Percentiles rank a stretch among this genome's conserved stretches.
These are phyloP conservation scores for Plasmodium blacklocki DNA, from an alignment of 169 alveolate species.

Conservation along the genomic window DNA sequence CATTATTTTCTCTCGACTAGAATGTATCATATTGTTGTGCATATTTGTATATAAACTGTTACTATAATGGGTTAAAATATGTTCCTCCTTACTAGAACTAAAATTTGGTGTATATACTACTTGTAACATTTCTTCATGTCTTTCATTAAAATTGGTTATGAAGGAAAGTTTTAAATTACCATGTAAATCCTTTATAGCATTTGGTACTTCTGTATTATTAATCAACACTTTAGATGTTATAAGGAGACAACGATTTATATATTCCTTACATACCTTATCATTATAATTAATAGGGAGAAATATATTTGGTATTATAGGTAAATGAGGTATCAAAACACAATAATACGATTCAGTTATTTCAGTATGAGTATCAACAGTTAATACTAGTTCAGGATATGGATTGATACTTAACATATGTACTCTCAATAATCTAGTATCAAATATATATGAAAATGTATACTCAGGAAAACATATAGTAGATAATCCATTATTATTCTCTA, in stretches of 20 bases:
- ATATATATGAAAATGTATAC: conserved; percentile 28
- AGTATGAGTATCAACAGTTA: background rate
- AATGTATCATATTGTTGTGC: conserved; percentile 3
- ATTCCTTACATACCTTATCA: conserved; percentile 54
- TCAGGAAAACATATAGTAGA: conserved; percentile 40
- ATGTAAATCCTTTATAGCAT: background rate
- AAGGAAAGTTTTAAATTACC: conserved; percentile 15
- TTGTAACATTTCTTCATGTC: conserved; percentile 69
- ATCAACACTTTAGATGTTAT: conserved; percentile 19
- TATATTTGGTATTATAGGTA: conserved; percentile 9
- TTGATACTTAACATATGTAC: conserved; percentile 47
- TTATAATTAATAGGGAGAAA: conserved; percentile 2
- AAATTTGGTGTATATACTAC: background rate
- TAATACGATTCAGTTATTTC: conserved; percentile 18
- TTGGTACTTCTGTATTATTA: background rate
- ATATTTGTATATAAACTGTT: conserved; percentile 29
- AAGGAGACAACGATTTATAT: conserved; percentile 36
- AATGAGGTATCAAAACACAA: conserved; percentile 13
- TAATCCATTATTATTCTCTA: conserved; percentile 11
- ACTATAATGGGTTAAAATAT: conserved; percentile 38
- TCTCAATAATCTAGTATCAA: conserved; percentile 59
- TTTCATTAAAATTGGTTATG: conserved; percentile 58
- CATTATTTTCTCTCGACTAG: conserved; percentile 5
- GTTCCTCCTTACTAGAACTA: background rate
- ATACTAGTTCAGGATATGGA: conserved; percentile 59